Conservation (phyloP, 2,329 filamentous ascomycete genomes). For the Paraphaeosphaeria sporulosa region DNA sequence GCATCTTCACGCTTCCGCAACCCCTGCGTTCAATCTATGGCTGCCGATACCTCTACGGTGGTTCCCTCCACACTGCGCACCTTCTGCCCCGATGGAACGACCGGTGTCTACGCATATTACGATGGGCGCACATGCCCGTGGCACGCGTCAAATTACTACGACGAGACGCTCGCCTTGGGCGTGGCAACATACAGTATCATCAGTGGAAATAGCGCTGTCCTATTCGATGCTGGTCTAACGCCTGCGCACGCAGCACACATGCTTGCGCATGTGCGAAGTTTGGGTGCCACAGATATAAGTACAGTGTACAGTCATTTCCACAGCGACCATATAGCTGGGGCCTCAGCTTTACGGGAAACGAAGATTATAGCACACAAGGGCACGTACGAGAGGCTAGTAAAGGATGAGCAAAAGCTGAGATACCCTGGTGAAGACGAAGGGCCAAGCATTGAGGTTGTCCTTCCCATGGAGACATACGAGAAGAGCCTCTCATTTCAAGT, state of each 20-base stretch:
- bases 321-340: conserved; percentile 23
- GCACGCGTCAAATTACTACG: conserved; percentile 19
- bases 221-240: conserved; percentile 21
- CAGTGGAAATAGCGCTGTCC: conserved; percentile 13
- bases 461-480: conserved; percentile 16
- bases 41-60: not conserved
- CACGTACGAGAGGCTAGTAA: conserved; percentile 8
- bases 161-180: conserved; percentile 20
- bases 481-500: conserved; percentile 12
- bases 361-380: conserved; percentile 11
- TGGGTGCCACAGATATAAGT: conserved; percentile 16
- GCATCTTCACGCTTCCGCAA: not conserved
- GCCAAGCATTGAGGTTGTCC: conserved; percentile 16
- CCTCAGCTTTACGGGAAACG: conserved; percentile 11
- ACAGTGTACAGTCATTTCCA: conserved; percentile 23
- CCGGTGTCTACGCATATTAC: conserved; percentile 20
- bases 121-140: conserved; percentile 19
- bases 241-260: conserved; percentile 14
- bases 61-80: conserved; percentile 1
- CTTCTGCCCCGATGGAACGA: conserved; percentile 11
- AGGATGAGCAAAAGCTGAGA: conserved; percentile 1
- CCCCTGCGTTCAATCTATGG: not conserved
- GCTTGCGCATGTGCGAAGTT: conserved; percentile 19
- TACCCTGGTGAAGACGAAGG: conserved; percentile 8
- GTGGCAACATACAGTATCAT: conserved; percentile 21